Conservation (phyloP, 305 asterid genomes). For the Ilex paraguariensis region DNA sequence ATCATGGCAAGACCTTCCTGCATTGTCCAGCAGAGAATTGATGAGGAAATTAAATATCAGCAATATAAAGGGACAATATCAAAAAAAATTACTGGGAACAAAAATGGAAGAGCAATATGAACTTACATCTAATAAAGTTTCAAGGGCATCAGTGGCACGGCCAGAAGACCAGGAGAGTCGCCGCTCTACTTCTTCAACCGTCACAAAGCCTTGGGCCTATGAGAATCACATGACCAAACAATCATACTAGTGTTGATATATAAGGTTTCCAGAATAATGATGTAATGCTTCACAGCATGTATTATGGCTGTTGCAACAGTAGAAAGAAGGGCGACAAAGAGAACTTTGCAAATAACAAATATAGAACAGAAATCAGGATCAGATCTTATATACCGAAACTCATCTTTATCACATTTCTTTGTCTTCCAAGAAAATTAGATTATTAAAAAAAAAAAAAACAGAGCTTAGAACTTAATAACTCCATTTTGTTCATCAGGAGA, state of each 20-base stretch:
- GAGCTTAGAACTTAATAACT: too few species aligned
- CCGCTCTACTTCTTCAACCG: constrained; percentile 81
- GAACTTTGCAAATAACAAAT: too few species aligned
- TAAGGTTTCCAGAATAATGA: neutral
- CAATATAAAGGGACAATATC: neutral
- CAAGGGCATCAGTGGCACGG: constrained; percentile 94
- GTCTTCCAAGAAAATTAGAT: too few species aligned
- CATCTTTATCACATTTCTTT: too few species aligned
- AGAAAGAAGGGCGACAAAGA: neutral
- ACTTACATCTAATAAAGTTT: constrained; percentile 79
- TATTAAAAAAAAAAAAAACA: too few species aligned
- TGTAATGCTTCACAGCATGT: neutral
- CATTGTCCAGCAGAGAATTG: constrained; percentile 11
- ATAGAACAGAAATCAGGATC: too few species aligned
- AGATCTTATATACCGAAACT: too few species aligned
- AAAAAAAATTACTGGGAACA: neutral
- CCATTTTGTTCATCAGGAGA: too few species aligned
- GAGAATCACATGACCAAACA: constrained; percentile 7
- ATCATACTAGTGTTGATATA: neutral
- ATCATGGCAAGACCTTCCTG: constrained; percentile 98
- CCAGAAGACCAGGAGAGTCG: constrained; percentile 90
- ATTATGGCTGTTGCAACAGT: neutral
- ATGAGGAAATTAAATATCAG: constrained; percentile 1
- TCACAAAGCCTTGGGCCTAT: constrained; percentile 90
- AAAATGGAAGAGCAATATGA: constrained; percentile 5